Base-by-base conservation (phyloP, 2,329 filamentous ascomycete genomes). In the Trichoderma koningii region DNA sequence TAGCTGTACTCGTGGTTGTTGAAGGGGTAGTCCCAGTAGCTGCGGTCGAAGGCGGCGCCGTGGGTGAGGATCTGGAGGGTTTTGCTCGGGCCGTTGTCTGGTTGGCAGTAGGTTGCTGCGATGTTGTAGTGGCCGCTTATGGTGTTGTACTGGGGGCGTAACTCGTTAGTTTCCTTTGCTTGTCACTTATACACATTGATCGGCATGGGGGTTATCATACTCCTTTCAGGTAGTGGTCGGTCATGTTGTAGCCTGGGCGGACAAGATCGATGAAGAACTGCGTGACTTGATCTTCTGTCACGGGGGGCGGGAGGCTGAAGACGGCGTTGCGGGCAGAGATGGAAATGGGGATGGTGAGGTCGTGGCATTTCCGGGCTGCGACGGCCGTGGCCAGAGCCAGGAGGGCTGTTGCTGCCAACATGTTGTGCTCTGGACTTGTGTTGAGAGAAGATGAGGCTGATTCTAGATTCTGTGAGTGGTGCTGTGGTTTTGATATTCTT, bases 1-100 rank as follows among this genome's bases (percentile, higher is more conserved):
- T 89, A 90, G 71, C 82, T 86, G 77, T 90, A 89, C 71, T 87
- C 85, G 77, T 80, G 83, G 70, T 82, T 76, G 71, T 85, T 80
- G 75, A 78, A 83, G 0, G 84, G 73, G 12, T 84, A 73, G 71
- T 89, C 85, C 86, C 87, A 89, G 77, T 89, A 89, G 51, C 79
- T 83, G 55, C 72, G 72, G 61, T 77, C 75, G 64, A 79, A 79
- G 26, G 77, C 79, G 26, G 79, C 68, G 4, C 79, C 78, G 56
- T 80, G 78, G 3, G 79, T 81, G 57, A 78, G 72, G 55, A 80
- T 75, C 69, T 81, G 77, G 5, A 80, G 66, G 23, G 72, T 68
- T 15, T 70, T 44, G 59, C 78, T 72, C 12, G 80, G 74, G 10
- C 78, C 81, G 6, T 69, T 70, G 66, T 83, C 79, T 0, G 87